Conservation (phyloP, 768 basidiomycete genomes). For the Lentinula sp. region DNA sequence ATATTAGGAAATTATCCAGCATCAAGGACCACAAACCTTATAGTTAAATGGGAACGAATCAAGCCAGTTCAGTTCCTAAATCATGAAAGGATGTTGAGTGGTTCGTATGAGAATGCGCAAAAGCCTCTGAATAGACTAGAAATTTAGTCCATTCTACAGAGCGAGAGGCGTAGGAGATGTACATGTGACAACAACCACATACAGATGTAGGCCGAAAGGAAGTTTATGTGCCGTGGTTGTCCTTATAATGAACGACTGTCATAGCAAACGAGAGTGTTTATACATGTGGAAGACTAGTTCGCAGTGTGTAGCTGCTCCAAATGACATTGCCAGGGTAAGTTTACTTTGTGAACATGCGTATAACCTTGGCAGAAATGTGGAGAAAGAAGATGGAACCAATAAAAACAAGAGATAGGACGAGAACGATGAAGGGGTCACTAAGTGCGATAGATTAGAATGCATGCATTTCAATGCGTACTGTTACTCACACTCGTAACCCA, state of each 20-base stretch:
- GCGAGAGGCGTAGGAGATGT: too few species aligned
- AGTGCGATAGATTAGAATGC: background rate
- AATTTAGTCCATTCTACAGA: too few species aligned
- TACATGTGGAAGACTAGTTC: background rate
- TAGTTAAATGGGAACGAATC: background rate
- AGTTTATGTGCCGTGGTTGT: background rate
- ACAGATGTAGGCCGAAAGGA: too few species aligned
- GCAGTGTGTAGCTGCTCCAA: background rate
- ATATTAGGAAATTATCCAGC: too few species aligned
- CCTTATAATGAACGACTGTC: background rate
- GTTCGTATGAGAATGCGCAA: background rate
- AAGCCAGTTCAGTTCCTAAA: background rate
- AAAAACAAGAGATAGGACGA: slow-evolving; percentile 92
- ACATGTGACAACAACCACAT: too few species aligned
- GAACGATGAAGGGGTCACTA: slow-evolving; percentile 95
- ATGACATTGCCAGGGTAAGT: background rate
- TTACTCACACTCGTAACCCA: slow-evolving; percentile 90
- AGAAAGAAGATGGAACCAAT: slow-evolving; percentile 99
- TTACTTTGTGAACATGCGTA: slow-evolving; percentile 85
- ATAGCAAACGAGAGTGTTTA: background rate
- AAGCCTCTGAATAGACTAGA: background rate
- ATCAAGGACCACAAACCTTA: slow-evolving; percentile 1
- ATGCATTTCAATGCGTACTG: background rate
- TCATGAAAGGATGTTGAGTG: background rate
- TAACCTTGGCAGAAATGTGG: slow-evolving; percentile 93